Percentiles rank a stretch among this genome's conserved stretches.
Evolutionary conservation across 108 stramenopile genomes (phyloP).

Genomic region (Schizochytrium sp.): DNA sequence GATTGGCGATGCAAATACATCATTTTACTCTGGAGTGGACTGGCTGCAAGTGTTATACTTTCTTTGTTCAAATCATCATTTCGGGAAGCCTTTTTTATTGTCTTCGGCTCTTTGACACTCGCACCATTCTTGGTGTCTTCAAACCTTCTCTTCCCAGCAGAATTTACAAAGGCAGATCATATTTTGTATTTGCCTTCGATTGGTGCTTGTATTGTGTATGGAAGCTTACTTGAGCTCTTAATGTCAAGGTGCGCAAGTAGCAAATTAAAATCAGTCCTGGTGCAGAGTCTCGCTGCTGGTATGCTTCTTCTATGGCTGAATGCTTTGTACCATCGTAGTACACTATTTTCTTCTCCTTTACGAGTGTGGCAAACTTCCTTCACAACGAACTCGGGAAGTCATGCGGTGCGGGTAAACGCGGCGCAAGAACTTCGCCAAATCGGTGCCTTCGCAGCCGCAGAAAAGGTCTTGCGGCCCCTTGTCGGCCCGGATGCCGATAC

Average conservation of each 20-base stretch:
- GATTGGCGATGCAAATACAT: slow-evolving; percentile 17
- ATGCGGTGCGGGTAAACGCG: neutral
- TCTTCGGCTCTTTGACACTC: neutral
- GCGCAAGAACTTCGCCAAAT: neutral
- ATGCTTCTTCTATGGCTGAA: neutral
- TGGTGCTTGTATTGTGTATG: neutral
- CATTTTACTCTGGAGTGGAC: neutral
- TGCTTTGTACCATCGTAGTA: neutral
- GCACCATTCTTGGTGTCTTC: slow-evolving; percentile 5
- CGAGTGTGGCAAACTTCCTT: slow-evolving; percentile 1
- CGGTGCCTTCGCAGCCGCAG: neutral
- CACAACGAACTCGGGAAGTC: slow-evolving; percentile 11
- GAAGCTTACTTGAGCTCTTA: neutral
- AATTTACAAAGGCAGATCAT: slow-evolving; percentile 26
- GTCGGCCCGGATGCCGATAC: neutral
- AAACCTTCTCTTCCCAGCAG: neutral
- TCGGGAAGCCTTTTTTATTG: neutral
- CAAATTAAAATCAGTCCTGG: neutral
- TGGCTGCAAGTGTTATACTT: neutral
- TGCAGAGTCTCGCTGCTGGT: neutral
- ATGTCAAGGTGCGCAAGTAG: too few relatives aligned
- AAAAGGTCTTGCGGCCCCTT: neutral
- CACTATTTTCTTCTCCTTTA: neutral
- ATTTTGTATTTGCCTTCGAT: slow-evolving; percentile 23
- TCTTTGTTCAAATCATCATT: neutral